Conservation (phyloP, 176 grass and related monocot species). For the Avena eriantha region DNA sequence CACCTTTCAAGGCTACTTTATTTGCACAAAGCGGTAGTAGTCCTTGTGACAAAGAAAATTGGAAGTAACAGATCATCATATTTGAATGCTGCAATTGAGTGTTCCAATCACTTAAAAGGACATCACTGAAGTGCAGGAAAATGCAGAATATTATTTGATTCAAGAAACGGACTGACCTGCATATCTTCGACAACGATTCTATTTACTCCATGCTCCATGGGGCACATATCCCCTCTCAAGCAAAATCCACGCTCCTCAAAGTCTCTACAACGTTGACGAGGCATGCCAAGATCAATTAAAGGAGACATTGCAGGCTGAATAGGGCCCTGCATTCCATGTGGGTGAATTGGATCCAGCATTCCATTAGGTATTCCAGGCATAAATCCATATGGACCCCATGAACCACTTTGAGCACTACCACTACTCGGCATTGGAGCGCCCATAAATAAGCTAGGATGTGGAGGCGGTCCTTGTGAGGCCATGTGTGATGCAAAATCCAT, state of each 20-base stretch:
- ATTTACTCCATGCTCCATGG: slow-evolving; percentile 98
- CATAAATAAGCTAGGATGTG: slow-evolving; percentile 69
- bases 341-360: slow-evolving; percentile 87
- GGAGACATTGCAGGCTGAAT: slow-evolving; percentile 64
- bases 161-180: slow-evolving; percentile 71
- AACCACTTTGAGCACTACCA: slow-evolving; percentile 57
- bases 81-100: slow-evolving; percentile 20
- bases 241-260: slow-evolving; percentile 98
- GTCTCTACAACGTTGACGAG: slow-evolving; percentile 91
- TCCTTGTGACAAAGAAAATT: slow-evolving; percentile 25
- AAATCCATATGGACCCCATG: slow-evolving; percentile 89
- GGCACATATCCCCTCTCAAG: slow-evolving; percentile 97
- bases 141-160: slow-evolving; percentile 38
- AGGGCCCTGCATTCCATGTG: slow-evolving; percentile 75
- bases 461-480: slow-evolving; percentile 67
- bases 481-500: slow-evolving; percentile 86
- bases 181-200: slow-evolving; percentile 98
- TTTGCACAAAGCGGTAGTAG: not conserved
- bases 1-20: slow-evolving; percentile 20
- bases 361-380: slow-evolving; percentile 84
- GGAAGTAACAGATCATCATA: slow-evolving; percentile 33
- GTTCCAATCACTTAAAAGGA: slow-evolving; percentile 7
- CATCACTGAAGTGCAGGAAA: slow-evolving; percentile 32
- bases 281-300: slow-evolving; percentile 83
- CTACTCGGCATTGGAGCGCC: slow-evolving; percentile 56